Conservation (phyloP, 805 yeast genomes). For the Starmerella asiatica region DNA sequence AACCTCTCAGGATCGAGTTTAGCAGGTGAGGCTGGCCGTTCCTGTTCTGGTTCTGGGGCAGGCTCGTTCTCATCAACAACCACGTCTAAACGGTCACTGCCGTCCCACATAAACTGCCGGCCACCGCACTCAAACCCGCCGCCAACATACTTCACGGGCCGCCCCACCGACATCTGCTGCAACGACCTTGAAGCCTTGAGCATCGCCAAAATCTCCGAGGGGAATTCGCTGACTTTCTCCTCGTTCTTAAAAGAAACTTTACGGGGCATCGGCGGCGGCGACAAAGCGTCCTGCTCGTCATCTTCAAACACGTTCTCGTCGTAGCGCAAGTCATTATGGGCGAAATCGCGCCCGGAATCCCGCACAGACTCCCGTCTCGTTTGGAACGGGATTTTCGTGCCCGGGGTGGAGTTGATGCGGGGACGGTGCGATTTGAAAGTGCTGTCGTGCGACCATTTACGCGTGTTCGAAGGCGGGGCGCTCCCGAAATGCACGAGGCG, state of each 20-base stretch:
- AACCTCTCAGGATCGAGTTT: slow-evolving; percentile 2
- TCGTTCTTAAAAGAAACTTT: slow-evolving; percentile 21
- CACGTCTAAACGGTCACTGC: slow-evolving; percentile 23
- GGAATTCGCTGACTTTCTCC: slow-evolving; percentile 19
- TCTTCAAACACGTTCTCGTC: slow-evolving; percentile 19
- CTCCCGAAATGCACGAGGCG: not conserved
- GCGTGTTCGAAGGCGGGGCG: not conserved
- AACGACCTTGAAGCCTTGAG: slow-evolving; percentile 32
- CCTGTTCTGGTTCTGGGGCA: too few relatives aligned
- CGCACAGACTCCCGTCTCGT: too few relatives aligned
- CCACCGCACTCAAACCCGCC: slow-evolving; percentile 32
- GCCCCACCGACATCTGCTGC: slow-evolving; percentile 29
- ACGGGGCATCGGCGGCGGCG: slow-evolving; percentile 27
- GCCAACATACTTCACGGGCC: slow-evolving; percentile 18
- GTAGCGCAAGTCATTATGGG: not conserved
- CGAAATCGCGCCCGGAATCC: too few relatives aligned
- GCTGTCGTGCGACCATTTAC: not conserved
- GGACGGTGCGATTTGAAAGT: slow-evolving; percentile 3
- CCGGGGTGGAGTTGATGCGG: slow-evolving; percentile 4
- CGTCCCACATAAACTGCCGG: slow-evolving; percentile 30
- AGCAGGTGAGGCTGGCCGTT: not conserved
- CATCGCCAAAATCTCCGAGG: slow-evolving; percentile 29
- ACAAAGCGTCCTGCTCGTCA: slow-evolving; percentile 14
- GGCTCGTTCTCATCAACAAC: not conserved
- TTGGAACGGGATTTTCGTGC: not conserved